These are phyloP conservation scores for Prunus fruticosa DNA, from an alignment of 306 rosid genomes.

Conservation along the genomic window DNA sequence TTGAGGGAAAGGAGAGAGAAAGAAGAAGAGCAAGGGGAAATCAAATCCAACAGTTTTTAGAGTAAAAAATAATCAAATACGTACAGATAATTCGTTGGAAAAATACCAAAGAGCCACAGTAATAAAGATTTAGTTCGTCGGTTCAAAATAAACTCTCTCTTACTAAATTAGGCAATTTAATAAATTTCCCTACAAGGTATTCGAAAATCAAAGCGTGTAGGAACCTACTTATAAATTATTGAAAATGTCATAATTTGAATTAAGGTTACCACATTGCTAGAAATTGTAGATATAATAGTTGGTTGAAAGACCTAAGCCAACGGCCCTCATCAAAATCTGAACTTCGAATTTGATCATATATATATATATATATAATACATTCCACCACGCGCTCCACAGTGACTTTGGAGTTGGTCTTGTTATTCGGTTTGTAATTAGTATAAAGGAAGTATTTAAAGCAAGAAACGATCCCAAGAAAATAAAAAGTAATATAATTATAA, in stretches of 20 bases:
- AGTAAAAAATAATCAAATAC: too few species aligned
- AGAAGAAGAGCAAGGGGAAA: too few species aligned
- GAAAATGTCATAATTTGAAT: not conserved
- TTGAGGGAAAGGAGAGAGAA: too few species aligned
- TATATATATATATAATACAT: too few species aligned
- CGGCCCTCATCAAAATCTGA: not conserved
- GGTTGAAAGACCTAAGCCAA: not conserved
- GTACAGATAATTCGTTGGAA: too few species aligned
- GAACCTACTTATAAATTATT: not conserved
- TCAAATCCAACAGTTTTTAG: too few species aligned
- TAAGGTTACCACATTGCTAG: not conserved
- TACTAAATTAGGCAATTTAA: too few species aligned
- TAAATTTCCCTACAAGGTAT: too few species aligned
- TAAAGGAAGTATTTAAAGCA: slow-evolving; percentile 34
- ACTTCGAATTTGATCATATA: not conserved
- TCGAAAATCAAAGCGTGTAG: too few species aligned
- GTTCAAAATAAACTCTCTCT: too few species aligned
- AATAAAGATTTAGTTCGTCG: too few species aligned
- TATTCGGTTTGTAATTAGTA: slow-evolving; percentile 18
- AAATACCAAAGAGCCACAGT: too few species aligned
- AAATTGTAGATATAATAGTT: not conserved
- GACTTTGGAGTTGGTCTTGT: slow-evolving; percentile 10
- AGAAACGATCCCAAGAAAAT: slow-evolving; percentile 69
- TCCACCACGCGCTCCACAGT: slow-evolving; percentile 55
- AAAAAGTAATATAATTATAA: slow-evolving; percentile 34